Conservation (phyloP, 176 grass and related monocot species). For the Rhynchospora breviuscula region DNA sequence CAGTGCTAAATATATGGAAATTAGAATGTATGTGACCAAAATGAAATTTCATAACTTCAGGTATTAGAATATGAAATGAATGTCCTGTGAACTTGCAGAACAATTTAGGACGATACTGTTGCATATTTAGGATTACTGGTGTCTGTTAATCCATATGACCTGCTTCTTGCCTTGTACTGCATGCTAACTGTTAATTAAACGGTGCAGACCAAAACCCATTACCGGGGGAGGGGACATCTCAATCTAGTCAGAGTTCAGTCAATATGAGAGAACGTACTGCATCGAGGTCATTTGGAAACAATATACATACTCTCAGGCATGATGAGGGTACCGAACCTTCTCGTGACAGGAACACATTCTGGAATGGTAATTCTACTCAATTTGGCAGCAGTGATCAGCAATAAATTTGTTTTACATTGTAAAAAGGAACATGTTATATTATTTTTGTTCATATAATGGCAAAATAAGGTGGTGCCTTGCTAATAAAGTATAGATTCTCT, state of each 20-base stretch:
- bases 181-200: background rate
- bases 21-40: background rate
- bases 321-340: conserved; percentile 40
- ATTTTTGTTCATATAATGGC: background rate
- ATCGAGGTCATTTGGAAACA: conserved; percentile 55
- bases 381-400: conserved; percentile 68
- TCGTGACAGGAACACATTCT: conserved; percentile 71
- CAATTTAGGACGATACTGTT: background rate
- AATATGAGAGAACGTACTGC: conserved; percentile 16
- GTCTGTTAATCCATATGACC: background rate
- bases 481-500: background rate
- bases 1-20: background rate
- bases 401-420: background rate
- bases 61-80: background rate
- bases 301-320: conserved; percentile 68
- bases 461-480: background rate
- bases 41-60: too few species aligned
- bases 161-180: background rate
- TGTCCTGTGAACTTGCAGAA: background rate
- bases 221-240: conserved; percentile 13
- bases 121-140: background rate
- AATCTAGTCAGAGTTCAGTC: background rate
- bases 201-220: conserved; percentile 23
- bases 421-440: background rate
- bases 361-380: conserved; percentile 98